phyloP scores from a whole-genome alignment of 176 grass and related monocot genomes.

The Avena insularis region DNA sequence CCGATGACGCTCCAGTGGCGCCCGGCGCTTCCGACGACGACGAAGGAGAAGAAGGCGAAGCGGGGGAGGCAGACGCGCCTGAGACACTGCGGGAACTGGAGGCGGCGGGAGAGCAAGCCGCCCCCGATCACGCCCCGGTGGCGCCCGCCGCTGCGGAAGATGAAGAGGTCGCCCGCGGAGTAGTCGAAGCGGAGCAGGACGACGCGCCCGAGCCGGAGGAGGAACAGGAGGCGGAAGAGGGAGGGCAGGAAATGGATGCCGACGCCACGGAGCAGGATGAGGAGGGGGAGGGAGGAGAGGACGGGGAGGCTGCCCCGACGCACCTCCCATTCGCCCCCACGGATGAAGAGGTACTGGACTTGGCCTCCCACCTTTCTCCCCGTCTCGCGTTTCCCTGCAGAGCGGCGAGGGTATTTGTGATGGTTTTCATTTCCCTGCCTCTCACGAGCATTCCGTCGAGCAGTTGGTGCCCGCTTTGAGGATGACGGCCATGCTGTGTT shows the following conservation, averaged over 20 bases:
- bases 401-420: neutral
- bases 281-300: neutral
- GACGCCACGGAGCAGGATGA: neutral
- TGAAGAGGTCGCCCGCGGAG: neutral
- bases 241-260: neutral
- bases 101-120: neutral
- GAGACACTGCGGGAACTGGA: neutral
- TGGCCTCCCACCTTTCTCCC: neutral
- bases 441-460: slow-evolving; percentile 35
- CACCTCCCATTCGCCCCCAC: slow-evolving; percentile 85
- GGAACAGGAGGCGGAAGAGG: neutral
- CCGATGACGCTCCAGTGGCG: slow-evolving; percentile 17
- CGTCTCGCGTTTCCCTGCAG: neutral
- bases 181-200: slow-evolving; percentile 20
- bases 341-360: slow-evolving; percentile 66
- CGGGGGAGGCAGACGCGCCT: neutral
- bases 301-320: slow-evolving; percentile 49
- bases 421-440: neutral
- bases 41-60: neutral
- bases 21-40: neutral
- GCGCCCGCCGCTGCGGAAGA: neutral
- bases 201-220: neutral
- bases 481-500: neutral
- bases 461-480: neutral
- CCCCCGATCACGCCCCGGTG: neutral